Evolutionary conservation across 1,284 basidiomycete genomes (phyloP), one percentile per base, ranked within the genome.

Genomic region (Sanghuangporus weigelae): DNA sequence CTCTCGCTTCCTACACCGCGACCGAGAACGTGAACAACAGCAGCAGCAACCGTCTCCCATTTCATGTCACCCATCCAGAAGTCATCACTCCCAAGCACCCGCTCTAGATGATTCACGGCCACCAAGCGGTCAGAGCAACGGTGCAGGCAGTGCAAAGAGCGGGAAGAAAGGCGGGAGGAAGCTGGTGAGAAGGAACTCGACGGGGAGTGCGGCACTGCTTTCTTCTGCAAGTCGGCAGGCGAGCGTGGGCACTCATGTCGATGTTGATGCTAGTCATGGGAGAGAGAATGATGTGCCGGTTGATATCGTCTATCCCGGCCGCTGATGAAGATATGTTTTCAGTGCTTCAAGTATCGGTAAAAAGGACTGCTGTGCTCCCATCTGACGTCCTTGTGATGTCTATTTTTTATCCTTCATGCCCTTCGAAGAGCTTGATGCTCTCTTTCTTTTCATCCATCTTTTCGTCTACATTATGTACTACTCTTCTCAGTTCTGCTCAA

Each of bases 181-280:
- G 31, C 21, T 63, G 1, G 63, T 60, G 23, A 53, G 58, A 23
- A 35, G 50, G 63, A 63, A 60, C 42, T 58, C 57, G 31, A 59
- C 49, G 4, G 58, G 63, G 5, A 44, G 26, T n/a, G 36, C 63
- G 5, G 63, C 50, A 48, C 38, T 60, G 35, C 42, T 63, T 26
- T 26, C 31, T 23, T 12, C 4, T 16, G 60, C 23, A 3, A 12
- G 21, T 23, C 16, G 7, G 57, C 48, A 16, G 48, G 26, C 26
- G 26, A 3, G 26, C 26, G 26, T 5, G 1, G 21, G 19, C 48
- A 8, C 44, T 51, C 19, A 23, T 51, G 49, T 23, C 8, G 26
- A 51, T 12, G 49, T 11, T 35, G 44, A 19, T 46, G 44, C 7
- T 21, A 8, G 16, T n/a, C 44, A 7, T 19, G 44, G 7, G 44